Evolutionary conservation across 441 rosid genomes (phyloP).

Genomic region (Erodium trifolium): DNA sequence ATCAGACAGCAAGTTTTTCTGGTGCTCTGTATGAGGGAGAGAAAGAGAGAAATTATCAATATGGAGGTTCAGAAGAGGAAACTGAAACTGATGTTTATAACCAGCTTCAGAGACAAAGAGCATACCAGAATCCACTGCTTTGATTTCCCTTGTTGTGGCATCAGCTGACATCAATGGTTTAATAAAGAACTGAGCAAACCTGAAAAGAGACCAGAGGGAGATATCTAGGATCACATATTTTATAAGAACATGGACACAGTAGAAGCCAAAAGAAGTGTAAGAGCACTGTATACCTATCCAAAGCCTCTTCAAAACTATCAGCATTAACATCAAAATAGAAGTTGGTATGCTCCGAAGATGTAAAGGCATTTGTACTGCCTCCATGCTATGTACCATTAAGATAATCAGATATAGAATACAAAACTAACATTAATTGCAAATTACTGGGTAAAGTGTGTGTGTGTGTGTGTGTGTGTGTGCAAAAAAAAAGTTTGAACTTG

Average conservation of each 20-base stretch:
- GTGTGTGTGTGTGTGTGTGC: too few species aligned
- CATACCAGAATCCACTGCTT: conserved; percentile 90
- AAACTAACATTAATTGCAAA: background rate
- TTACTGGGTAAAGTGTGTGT: background rate
- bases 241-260: conserved; percentile 4
- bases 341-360: conserved; percentile 60
- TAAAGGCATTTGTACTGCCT: conserved; percentile 77
- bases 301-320: conserved; percentile 73
- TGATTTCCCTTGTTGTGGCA: conserved; percentile 81
- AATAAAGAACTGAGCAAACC: conserved; percentile 82
- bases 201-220: conserved; percentile 30
- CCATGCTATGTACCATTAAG: conserved; percentile 56
- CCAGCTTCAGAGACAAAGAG: conserved; percentile 7
- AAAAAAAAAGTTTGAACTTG: background rate
- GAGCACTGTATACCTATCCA: conserved; percentile 56
- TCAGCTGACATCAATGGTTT: conserved; percentile 92
- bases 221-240: conserved; percentile 13
- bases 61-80: background rate
- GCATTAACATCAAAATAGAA: conserved; percentile 60
- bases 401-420: conserved; percentile 9
- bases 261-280: conserved; percentile 12
- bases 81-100: background rate
- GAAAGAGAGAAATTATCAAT: conserved; percentile 14
- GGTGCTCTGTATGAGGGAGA: conserved; percentile 54
- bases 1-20: conserved; percentile 80